Base-by-base conservation (phyloP, 1,284 basidiomycete genomes). In the Tilletia walkeri region DNA sequence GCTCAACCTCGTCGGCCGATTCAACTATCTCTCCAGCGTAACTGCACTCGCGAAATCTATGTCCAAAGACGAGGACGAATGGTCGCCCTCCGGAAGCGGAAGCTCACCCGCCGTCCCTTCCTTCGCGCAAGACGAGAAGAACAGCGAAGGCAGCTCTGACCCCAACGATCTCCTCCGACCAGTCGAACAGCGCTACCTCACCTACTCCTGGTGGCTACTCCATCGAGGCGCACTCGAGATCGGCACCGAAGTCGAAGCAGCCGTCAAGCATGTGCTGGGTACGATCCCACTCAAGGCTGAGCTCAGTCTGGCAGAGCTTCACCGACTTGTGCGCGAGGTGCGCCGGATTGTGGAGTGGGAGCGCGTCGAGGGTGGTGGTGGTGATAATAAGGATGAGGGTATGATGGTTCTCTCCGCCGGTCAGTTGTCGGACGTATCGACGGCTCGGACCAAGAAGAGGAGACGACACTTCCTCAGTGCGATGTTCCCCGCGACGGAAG, bases 191-290 rank as follows among this genome's bases (percentile, higher is more conserved):
- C 30, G 59, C 18, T 95, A 90, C 80, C 86, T 95, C 70, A 93
- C 92, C 0, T 88, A 94, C 73, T 92, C 89, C 67, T 95, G 93
- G 92, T 95, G 93, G 92, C 87, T 95, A 65, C 81, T 95, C 69
- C 90, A 95, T 78, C 89, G 91, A 3, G 93, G 94, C 0, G 95
- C 93, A 92, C 90, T 90, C 77, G 89, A 90, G 69, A 87, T 95
- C 0, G 89, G 89, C 0, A 89, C 90, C 74, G 85, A 90, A 30
- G 90, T 94, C 1, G 84, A 89, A 73, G 85, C 87, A 56, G 91
- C 89, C 0, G 91, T 94, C 0, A 90, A 93, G 78, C 90, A 90
- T 68, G 90, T 91, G 0, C 90, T 95, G 73, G 89, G 91, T 73
- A 92, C 91, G 0, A 89, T 94, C 3, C 91, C 91, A 0, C 85